Evolutionary conservation across 2,329 filamentous ascomycete species (phyloP), one percentile per base, ranked within the genome.

Genomic region (Blastomyces gilchristii): DNA sequence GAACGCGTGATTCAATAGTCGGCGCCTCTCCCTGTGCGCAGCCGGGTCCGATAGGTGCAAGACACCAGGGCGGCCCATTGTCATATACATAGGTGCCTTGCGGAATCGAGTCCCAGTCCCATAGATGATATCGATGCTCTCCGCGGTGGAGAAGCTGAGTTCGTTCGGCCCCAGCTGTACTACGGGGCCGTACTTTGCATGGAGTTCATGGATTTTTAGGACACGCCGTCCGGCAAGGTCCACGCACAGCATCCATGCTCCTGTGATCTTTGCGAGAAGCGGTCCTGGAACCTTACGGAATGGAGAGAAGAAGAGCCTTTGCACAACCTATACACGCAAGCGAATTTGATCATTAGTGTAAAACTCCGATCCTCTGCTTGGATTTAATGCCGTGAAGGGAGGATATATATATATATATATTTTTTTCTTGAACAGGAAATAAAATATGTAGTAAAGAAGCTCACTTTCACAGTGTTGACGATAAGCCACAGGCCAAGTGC

Each of bases 131-230:
- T 64, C 63, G 34, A 64, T 53, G 37, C 45, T 52, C 18, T 64
- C 61, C 47, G 39, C 43, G n/a, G 49, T 52, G 16, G 43, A 43
- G 45, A 63, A 63, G 34, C 63, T 59, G 45, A 64, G 63, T 56
- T 64, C 63, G 43, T 63, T 65, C 1, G 64, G 64, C 39, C 60
- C 63, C 11, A 63, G 37, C 14, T 62, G 62, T 28, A 65, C 64
- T 16, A 65, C 57, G 16, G 50, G 45, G 25, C 64, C 62, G 47
- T 62, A 62, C 41, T 62, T 45, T 25, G 45, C 18, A 41, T 63
- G 61, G 16, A 63, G 56, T 22, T 53, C 18, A 34, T 63, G 54
- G 18, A 63, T 25, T 43, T 34, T 63, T 43, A 25, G 53, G 34
- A 28, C 18, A 22, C 54, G 43, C n/a, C 28, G 50, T 45, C 39